Conservation (phyloP, 306 rosid species). For the Medicago ruthenica region DNA sequence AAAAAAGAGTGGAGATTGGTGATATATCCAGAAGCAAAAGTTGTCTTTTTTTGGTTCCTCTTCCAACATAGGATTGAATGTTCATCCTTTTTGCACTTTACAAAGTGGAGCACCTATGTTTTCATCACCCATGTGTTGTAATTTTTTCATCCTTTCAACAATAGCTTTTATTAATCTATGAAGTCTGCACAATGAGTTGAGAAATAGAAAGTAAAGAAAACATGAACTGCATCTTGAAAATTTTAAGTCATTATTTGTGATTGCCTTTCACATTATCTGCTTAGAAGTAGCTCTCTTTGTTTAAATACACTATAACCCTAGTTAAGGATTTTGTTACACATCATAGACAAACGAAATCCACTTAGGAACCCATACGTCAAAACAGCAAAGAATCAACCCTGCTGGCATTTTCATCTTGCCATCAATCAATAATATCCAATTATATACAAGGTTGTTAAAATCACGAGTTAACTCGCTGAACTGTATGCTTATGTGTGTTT, state of each 20-base stretch:
- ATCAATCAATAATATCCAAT: too few relatives aligned
- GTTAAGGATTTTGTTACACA: too few relatives aligned
- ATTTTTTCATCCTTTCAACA: background rate
- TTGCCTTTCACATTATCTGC: background rate
- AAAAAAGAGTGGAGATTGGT: slow-evolving; percentile 27
- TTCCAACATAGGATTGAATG: slow-evolving; percentile 33
- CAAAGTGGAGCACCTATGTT: slow-evolving; percentile 27
- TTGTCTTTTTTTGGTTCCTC: slow-evolving; percentile 23
- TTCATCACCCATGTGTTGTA: slow-evolving; percentile 50
- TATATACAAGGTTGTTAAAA: too few relatives aligned
- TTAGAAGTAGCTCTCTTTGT: too few relatives aligned
- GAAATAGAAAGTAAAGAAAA: slow-evolving; percentile 43
- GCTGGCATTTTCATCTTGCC: too few relatives aligned
- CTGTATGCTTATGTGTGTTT: too few relatives aligned
- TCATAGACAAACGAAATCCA: too few relatives aligned
- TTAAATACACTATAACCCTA: too few relatives aligned
- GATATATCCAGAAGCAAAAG: slow-evolving; percentile 35
- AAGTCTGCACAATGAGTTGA: slow-evolving; percentile 37
- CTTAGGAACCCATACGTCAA: too few relatives aligned
- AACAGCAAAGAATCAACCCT: too few relatives aligned
- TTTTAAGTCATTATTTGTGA: slow-evolving; percentile 3
- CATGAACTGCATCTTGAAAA: slow-evolving; percentile 20
- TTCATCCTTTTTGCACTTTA: slow-evolving; percentile 34
- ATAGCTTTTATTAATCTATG: background rate
- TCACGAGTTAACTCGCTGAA: too few relatives aligned